phyloP scores from a whole-genome alignment of 345 rosid genomes.

The Erucastrum elatum region DNA sequence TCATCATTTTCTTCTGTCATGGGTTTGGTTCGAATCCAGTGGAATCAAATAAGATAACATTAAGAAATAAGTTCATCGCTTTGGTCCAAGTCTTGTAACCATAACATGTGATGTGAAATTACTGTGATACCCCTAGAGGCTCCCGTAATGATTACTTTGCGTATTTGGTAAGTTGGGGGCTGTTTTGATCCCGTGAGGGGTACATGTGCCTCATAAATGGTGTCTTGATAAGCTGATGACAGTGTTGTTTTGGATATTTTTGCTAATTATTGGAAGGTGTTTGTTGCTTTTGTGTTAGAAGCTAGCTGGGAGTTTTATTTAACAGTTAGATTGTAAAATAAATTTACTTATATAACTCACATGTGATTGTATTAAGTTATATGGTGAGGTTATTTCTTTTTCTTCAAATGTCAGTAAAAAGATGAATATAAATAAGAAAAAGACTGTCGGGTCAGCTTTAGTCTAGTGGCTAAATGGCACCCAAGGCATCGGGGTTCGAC shows the following conservation, averaged over 20 bases:
- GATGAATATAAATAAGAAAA: background rate
- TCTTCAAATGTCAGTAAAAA: background rate
- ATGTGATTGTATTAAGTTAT: background rate
- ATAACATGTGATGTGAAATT: constrained; percentile 10
- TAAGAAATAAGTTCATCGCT: constrained; percentile 36
- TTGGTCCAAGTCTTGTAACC: constrained; percentile 20
- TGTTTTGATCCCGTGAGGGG: constrained; percentile 25
- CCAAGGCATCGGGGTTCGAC: no score
- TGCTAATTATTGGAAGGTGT: background rate
- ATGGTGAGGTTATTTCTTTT: background rate
- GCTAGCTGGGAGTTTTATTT: background rate
- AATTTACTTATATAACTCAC: background rate
- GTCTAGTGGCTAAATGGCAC: no score
- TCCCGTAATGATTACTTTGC: constrained; percentile 7
- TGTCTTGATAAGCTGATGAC: background rate
- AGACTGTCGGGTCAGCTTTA: no score
- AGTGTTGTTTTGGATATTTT: background rate
- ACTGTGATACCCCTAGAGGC: constrained; percentile 26
- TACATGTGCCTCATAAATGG: background rate
- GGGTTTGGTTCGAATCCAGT: constrained; percentile 41
- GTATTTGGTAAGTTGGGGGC: constrained; percentile 6
- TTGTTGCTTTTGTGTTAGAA: background rate
- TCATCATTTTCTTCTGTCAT: constrained; percentile 34
- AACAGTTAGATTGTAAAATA: background rate
- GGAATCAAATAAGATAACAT: constrained; percentile 15